Evolutionary conservation across 805 yeast genomes (phyloP).

Genomic region (Candida argentea): DNA sequence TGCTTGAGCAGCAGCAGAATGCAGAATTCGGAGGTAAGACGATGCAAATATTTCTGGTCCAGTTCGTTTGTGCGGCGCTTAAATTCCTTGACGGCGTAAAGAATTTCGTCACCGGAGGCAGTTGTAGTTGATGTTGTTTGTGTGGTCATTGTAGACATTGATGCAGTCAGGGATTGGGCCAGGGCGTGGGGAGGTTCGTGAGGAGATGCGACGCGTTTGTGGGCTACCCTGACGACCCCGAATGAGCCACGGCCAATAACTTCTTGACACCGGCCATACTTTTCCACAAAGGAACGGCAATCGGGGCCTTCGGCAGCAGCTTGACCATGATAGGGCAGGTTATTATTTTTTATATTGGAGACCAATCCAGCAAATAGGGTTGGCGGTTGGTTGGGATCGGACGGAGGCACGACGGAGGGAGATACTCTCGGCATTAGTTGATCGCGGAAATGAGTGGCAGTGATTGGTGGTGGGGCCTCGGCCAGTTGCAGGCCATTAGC

Average conservation of each 20-base stretch:
- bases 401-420: constrained; percentile 3
- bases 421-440: neutral
- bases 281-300: constrained; percentile 63
- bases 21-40: constrained; percentile 76
- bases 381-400: constrained; percentile 41
- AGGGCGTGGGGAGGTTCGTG: neutral
- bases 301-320: neutral
- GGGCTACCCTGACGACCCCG: constrained; percentile 87
- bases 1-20: constrained; percentile 73
- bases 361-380: constrained; percentile 62
- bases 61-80: constrained; percentile 50
- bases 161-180: constrained; percentile 3
- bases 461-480: constrained; percentile 49
- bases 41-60: constrained; percentile 55
- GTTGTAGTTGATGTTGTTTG: constrained; percentile 1
- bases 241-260: constrained; percentile 89
- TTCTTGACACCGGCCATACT: constrained; percentile 92
- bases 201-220: constrained; percentile 37
- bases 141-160: too few species aligned
- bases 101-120: constrained; percentile 25
- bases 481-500: neutral
- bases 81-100: constrained; percentile 86
- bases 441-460: too few species aligned
- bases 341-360: constrained; percentile 39
- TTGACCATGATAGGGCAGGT: constrained; percentile 8